Base-by-base conservation (phyloP, 257 asterid genomes). In the Coffea eugenioides region DNA sequence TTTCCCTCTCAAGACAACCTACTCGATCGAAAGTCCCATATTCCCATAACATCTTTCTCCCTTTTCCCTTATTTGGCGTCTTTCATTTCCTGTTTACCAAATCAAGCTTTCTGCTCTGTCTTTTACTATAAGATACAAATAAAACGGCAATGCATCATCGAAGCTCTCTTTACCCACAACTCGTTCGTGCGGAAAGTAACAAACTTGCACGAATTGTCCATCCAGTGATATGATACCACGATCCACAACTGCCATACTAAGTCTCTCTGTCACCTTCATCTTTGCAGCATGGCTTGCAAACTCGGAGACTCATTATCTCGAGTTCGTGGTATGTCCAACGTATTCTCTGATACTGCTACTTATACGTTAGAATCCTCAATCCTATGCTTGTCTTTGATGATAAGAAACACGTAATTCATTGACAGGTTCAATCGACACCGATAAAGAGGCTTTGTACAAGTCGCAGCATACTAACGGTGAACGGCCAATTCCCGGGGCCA, bases 401-500 rank as follows among this genome's bases (percentile, higher is more conserved):
- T 39, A 49, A 49, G 14, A 9, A 9, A 49, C 4, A 3, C 2
- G 59, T 2, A 14, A 15, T 48, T 5, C 3, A 2, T 36, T 56
- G 31, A 57, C 88, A 91, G 97, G 93, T 91, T 83, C 86, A 92
- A 85, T 83, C 82, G 51, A 79, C 84, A 0, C 69, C 83, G 9
- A 85, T 90, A 77, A 88, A 79, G 49, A 86, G 92, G 87, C 82
- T 91, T 62, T 92, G 97, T 89, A 86, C 23, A 82, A 86, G 83
- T 21, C 86, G 78, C 48, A 86, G 73, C 77, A 89, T 90, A 70
- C 71, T 92, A 46, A 91, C 96, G 0, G 93, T 91, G 0, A 91
- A 92, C 15, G 94, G 94, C 2, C 96, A 90, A 84, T 90, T 92
- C 8, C 97, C 96, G 8, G 97, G 97, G 69, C 96, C 97, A 18